These are phyloP conservation scores for Xylaria sp. DNA, from an alignment of 2,329 filamentous ascomycete genomes.

Conservation along the genomic window DNA sequence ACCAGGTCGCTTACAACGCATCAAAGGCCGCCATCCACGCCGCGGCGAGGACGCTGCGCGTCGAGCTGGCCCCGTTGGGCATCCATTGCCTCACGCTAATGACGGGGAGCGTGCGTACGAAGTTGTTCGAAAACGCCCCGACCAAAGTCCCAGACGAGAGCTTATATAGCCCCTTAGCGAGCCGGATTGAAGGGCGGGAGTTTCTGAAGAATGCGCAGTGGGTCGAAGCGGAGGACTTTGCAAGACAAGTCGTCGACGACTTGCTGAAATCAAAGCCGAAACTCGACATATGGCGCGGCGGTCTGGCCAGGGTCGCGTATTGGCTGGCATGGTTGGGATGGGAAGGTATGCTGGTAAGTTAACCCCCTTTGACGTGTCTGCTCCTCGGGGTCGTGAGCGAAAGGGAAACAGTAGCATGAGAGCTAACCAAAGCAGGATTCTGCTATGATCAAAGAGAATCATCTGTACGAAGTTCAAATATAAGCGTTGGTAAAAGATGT, in stretches of 20 bases:
- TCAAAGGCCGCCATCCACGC: conserved; percentile 49
- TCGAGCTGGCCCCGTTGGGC: conserved; percentile 50
- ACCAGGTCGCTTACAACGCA: conserved; percentile 48
- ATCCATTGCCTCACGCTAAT: conserved; percentile 48
- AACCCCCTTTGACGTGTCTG: neutral
- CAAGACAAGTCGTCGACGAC: conserved; percentile 46
- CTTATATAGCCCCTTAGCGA: conserved; percentile 44
- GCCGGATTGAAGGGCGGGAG: conserved; percentile 44
- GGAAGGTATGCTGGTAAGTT: conserved; percentile 49
- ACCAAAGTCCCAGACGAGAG: conserved; percentile 46
- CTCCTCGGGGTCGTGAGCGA: neutral
- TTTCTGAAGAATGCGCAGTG: conserved; percentile 44
- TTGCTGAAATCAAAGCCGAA: conserved; percentile 43
- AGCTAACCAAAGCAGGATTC: conserved; percentile 41
- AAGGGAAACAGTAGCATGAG: neutral
- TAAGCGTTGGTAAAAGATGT: neutral
- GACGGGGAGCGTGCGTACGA: conserved; percentile 48
- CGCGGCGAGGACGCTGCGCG: conserved; percentile 43
- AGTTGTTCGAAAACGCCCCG: conserved; percentile 45
- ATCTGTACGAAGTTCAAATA: conserved; percentile 38
- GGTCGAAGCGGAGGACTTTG: conserved; percentile 46
- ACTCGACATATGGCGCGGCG: conserved; percentile 47
- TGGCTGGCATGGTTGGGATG: conserved; percentile 48
- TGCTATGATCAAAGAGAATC: conserved; percentile 38
- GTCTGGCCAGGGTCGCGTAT: conserved; percentile 45